Conservation (phyloP, 2,329 filamentous ascomycete species). For the Alternaria tenuissima region DNA sequence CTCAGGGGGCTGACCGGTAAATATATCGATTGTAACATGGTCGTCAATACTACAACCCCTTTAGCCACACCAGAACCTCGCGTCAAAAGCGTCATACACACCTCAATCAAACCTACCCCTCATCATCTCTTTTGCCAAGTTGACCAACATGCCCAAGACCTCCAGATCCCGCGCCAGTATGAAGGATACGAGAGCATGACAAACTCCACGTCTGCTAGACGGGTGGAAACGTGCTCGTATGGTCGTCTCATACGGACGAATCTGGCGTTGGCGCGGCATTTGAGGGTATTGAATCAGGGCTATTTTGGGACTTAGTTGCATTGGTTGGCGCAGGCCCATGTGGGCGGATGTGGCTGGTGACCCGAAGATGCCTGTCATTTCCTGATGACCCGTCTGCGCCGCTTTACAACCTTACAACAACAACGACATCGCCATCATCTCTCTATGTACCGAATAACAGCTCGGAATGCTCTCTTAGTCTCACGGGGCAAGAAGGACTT, state of each 20-base stretch:
- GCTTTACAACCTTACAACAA: background rate
- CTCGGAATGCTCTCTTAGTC: too few relatives aligned
- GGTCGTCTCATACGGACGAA: constrained; percentile 6
- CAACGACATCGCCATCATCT: background rate
- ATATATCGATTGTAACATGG: background rate
- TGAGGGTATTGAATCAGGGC: constrained; percentile 9
- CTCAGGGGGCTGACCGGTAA: background rate
- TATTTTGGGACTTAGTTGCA: constrained; percentile 16
- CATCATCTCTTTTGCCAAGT: background rate
- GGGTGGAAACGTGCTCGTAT: constrained; percentile 14
- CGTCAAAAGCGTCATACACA: background rate
- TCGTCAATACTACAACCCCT: background rate
- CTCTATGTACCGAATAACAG: too few relatives aligned
- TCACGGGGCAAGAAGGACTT: background rate
- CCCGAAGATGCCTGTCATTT: background rate
- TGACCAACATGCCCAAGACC: background rate
- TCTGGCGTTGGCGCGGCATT: constrained; percentile 11
- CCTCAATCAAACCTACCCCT: background rate
- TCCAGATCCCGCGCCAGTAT: background rate
- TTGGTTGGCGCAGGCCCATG: constrained; percentile 4
- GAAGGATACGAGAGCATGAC: background rate
- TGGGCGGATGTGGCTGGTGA: constrained; percentile 17
- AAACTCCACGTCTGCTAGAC: background rate
- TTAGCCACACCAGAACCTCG: background rate
- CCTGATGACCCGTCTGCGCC: background rate